Evolutionary conservation across 1,284 basidiomycete species (phyloP).

Genomic region (Pseudozyma hubeiensis): DNA sequence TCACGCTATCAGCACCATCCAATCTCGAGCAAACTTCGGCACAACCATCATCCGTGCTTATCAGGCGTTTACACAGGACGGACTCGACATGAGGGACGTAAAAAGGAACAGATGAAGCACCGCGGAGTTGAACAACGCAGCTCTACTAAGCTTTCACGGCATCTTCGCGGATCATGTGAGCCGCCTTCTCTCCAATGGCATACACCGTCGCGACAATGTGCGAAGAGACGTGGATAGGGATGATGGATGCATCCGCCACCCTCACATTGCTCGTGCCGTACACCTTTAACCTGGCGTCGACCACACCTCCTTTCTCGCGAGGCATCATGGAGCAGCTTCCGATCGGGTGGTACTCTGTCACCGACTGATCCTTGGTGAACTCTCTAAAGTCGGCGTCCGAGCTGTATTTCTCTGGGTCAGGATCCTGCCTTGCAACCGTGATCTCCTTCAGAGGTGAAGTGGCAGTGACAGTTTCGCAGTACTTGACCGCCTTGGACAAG

Average conservation of each 20-base stretch:
- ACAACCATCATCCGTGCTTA: no score
- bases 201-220: constrained; percentile 52
- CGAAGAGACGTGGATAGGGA: constrained; percentile 48
- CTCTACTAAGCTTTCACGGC: constrained; percentile 10
- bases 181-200: constrained; percentile 51
- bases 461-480: constrained; percentile 41
- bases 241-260: constrained; percentile 68
- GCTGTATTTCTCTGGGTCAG: constrained; percentile 41
- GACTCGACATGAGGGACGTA: no score
- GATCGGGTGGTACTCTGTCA: constrained; percentile 70
- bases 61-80: no score
- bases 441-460: constrained; percentile 40
- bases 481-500: constrained; percentile 53
- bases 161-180: constrained; percentile 48
- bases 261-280: constrained; percentile 77
- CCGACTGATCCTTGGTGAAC: constrained; percentile 47
- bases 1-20: no score
- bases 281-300: constrained; percentile 75
- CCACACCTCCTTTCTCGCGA: constrained; percentile 75
- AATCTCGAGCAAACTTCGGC: no score
- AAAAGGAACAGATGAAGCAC: neutral
- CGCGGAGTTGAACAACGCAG: neutral
- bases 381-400: constrained; percentile 42
- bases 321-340: constrained; percentile 78
- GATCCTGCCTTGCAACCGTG: constrained; percentile 42